A percentile compares a stretch with the other conserved stretches of the same genome.
Evolutionary conservation across 331 rosid genomes (phyloP).

Genomic region (Acacia pycnantha): DNA sequence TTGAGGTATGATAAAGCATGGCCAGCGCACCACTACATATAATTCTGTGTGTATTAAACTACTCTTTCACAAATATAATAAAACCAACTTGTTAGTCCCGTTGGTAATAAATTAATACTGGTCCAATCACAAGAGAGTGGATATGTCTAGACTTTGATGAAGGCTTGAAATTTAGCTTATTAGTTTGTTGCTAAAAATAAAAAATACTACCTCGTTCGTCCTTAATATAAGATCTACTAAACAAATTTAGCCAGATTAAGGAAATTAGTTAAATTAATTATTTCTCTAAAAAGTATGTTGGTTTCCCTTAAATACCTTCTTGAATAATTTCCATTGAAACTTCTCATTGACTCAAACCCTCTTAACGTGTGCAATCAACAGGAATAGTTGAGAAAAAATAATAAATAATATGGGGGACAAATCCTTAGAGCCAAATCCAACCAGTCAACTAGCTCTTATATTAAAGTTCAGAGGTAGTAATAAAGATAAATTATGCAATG

Average conservation of each 20-base stretch:
- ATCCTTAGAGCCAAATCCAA: too few relatives aligned
- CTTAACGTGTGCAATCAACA: too few relatives aligned
- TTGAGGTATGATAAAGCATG: neutral
- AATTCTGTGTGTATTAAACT: neutral
- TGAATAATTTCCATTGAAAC: too few relatives aligned
- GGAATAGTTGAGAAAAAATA: too few relatives aligned
- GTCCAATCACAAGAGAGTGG: neutral
- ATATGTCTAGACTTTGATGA: neutral
- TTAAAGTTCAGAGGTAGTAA: neutral
- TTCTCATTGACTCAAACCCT: too few relatives aligned
- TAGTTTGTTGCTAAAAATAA: neutral
- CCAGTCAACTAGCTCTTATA: too few relatives aligned
- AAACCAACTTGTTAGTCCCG: neutral
- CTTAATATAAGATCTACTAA: too few relatives aligned
- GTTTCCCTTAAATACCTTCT: too few relatives aligned
- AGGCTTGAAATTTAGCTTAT: neutral
- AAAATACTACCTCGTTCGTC: neutral
- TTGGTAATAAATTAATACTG: neutral
- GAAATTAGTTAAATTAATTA: too few relatives aligned
- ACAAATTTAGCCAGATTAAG: too few relatives aligned
- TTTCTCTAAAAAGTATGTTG: too few relatives aligned
- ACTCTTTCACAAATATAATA: neutral
- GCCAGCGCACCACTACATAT: neutral
- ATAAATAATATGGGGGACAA: too few relatives aligned
- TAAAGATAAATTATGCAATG: slow-evolving; percentile 20